Base-by-base conservation (phyloP, 2,329 filamentous ascomycete genomes). In the Bipolaris zeicola region DNA sequence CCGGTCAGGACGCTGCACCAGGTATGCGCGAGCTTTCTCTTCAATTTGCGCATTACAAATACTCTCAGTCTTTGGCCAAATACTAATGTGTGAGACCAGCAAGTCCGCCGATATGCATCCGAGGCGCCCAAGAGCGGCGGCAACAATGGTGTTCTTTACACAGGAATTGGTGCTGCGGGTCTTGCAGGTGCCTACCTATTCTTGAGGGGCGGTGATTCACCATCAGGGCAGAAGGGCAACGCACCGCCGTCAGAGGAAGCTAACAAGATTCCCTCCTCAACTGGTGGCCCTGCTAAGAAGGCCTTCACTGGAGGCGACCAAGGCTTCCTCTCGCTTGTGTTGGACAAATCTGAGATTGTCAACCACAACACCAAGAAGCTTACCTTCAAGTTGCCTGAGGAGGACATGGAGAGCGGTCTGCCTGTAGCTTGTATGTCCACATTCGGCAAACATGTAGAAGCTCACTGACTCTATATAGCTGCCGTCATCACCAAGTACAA, bases 291-390 rank as follows among this genome's bases (percentile, higher is more conserved):
- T 10, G 78, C 74, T 54, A 82, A 82, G 73, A 76, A 77, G 62
- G 81, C 83, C 55, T 89, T 98, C 77, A 90, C 85, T 33, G 93
- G 94, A 65, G 92, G 91, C 64, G 91, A 96, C 60, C 92, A 97
- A 79, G 93, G 92, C 65, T 98, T 92, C 79, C 77, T 97, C 62
- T 87, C 87, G 61, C 84, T 98, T 66, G 88, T 90, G 80, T 83
- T 98, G 54, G 86, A 91, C 54, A 87, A 89, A 53, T 85, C 92
- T 47, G 89, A 96, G 79, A 79, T 82, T 43, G 79, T 97, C 80
- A 97, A 92, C 82, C 90, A 93, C 84, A 98, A 98, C 83, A 96
- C 92, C 69, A 98, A 98, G 87, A 88, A 86, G 69, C 83, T 98
- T 75, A 88, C 90, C 68, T 98, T 99, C 79, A 87, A 89, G 70